Evolutionary conservation across 768 basidiomycete species (phyloP).

Genomic region (Phaeotremella skinneri): DNA sequence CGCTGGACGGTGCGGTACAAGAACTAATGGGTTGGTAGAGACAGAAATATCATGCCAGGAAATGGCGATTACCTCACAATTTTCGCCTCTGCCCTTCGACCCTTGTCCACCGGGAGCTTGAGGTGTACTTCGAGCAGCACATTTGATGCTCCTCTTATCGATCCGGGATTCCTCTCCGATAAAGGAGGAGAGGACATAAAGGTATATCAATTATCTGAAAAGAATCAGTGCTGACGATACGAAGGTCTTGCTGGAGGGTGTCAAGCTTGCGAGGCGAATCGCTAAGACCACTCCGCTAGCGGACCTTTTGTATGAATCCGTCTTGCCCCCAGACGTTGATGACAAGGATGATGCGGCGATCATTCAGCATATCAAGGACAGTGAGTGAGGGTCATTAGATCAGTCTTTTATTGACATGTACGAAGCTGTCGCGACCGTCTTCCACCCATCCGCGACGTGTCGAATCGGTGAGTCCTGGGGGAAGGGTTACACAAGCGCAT

Average conservation of each 20-base stretch:
- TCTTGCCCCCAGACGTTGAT: conserved; percentile 9
- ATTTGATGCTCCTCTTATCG: conserved; percentile 25
- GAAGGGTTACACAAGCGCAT: too few relatives aligned
- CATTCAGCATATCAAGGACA: conserved; percentile 9
- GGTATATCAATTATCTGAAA: conserved; percentile 5
- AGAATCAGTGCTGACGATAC: neutral
- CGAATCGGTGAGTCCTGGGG: conserved; percentile 16
- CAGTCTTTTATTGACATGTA: neutral
- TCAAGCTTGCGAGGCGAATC: conserved; percentile 18
- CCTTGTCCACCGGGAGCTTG: conserved; percentile 16
- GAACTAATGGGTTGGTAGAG: neutral
- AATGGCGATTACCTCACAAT: conserved; percentile 18
- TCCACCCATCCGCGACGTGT: conserved; percentile 23
- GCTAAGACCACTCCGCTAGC: conserved; percentile 14
- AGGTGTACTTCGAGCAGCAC: conserved; percentile 11
- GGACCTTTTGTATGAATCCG: conserved; percentile 3
- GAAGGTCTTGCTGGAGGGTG: conserved; percentile 29
- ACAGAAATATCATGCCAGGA: neutral
- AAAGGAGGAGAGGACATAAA: conserved; percentile 13
- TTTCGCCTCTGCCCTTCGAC: conserved; percentile 11
- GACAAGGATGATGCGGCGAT: conserved; percentile 14
- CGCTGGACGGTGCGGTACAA: neutral
- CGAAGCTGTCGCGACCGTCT: conserved; percentile 17
- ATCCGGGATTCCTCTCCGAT: conserved; percentile 19
- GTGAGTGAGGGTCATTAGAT: conserved; percentile 1